phyloP scores from a whole-genome alignment of 768 basidiomycete genomes.

The Piloderma croceum region DNA sequence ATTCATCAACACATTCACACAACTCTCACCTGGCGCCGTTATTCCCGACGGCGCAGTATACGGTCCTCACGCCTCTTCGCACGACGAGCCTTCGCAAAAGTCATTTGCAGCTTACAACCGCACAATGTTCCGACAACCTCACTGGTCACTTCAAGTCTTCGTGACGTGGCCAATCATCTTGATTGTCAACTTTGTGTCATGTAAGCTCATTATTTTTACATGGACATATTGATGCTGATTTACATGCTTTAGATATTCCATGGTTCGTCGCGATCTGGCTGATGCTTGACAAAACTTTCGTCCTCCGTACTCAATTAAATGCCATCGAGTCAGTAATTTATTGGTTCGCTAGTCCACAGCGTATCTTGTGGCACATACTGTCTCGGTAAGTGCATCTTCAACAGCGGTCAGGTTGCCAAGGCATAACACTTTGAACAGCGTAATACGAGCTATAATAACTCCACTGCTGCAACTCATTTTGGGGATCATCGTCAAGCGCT shows the following conservation, averaged over 20 bases:
- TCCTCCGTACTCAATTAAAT: slow-evolving; percentile 22
- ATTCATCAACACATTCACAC: slow-evolving; percentile 39
- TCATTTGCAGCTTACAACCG: slow-evolving; percentile 36
- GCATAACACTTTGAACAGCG: no score
- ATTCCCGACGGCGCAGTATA: slow-evolving; percentile 34
- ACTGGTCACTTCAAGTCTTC: slow-evolving; percentile 27
- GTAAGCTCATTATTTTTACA: slow-evolving; percentile 17
- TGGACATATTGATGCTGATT: not conserved
- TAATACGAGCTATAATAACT: slow-evolving; percentile 32
- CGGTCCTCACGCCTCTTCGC: slow-evolving; percentile 43
- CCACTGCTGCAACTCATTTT: slow-evolving; percentile 35
- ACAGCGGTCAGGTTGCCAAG: no score
- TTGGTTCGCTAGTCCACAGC: slow-evolving; percentile 38
- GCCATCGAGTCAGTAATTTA: slow-evolving; percentile 36
- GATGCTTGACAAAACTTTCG: slow-evolving; percentile 32
- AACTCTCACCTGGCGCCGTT: slow-evolving; percentile 35
- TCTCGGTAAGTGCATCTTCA: no score
- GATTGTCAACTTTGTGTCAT: slow-evolving; percentile 26
- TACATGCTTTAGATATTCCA: slow-evolving; percentile 30
- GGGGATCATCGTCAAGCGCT: slow-evolving; percentile 38
- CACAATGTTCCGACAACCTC: slow-evolving; percentile 28
- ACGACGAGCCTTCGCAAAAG: slow-evolving; percentile 31
- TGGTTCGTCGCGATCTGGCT: slow-evolving; percentile 37
- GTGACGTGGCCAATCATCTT: slow-evolving; percentile 37
- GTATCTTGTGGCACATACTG: slow-evolving; percentile 35